Base-by-base conservation (phyloP, 805 yeast genomes). In the Starmerella roubikii region DNA sequence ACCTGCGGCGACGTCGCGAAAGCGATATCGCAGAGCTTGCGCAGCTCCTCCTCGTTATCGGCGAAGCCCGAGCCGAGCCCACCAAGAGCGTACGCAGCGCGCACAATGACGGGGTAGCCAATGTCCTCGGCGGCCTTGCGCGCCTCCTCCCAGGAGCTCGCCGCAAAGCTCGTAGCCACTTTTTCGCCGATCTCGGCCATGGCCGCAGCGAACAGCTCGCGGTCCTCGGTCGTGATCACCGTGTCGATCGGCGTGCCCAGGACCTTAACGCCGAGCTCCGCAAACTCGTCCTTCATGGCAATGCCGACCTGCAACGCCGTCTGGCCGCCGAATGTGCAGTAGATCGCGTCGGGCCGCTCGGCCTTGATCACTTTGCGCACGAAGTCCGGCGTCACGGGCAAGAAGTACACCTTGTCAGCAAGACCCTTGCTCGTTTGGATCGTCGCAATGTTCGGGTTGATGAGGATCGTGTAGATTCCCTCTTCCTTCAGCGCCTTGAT, bases 21-120 rank as follows among this genome's bases (percentile, higher is more conserved):
- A 0, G 97, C 95, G 58, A 80, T 77, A 56, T 75, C 74, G 68
- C 95, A 85, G 50, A 88, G 69, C 32, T 74, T 86, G 41, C 78
- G 69, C 55, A 88, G 72, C 65, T 88, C 86, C 48, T 71, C 62
- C 56, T 82, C 84, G 58, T 84, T 80, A 51, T 82, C 80, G 41
- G 97, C 97, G 59, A 88, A 88, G 52, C 98, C 98, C 22, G 96
- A 86, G 48, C 98, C 98, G 47, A 88, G 71, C 60, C 98, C 98
- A 64, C 98, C 98, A 39, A 88, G 69, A 17, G 98, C 97, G 54
- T 71, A 88, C 24, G 98, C 98, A 47, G 97, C 94, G 68, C 98
- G 80, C 33, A 86, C 88, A 64, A 88, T 88, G 49, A 88, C 85
- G 39, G 98, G 98, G 71, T 73, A 88, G 17, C 94, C 93, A 56